These are phyloP conservation scores for Lachnellula hyalina DNA, from an alignment of 2,329 filamentous ascomycete species.

Conservation along the genomic window DNA sequence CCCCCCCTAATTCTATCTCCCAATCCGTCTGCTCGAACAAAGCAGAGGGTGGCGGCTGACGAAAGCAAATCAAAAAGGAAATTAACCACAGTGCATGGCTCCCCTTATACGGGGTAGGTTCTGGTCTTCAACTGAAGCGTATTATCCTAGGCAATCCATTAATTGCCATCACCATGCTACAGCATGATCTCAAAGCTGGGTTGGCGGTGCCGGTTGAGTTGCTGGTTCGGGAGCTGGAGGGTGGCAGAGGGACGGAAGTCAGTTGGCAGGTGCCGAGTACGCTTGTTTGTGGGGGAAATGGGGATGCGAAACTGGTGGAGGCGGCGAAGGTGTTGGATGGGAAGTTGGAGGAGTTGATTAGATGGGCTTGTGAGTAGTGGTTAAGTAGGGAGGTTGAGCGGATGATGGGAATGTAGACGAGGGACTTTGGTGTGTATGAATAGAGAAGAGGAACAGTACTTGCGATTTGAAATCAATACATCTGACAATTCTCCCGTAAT, in stretches of 20 bases:
- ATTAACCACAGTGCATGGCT: slow-evolving; percentile 21
- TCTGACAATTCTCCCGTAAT: not conserved
- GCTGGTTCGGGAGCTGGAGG: slow-evolving; percentile 13
- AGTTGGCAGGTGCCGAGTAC: slow-evolving; percentile 18
- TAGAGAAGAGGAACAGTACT: not conserved
- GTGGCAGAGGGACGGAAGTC: slow-evolving; percentile 14
- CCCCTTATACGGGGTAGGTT: slow-evolving; percentile 14
- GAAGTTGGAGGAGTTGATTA: slow-evolving; percentile 14
- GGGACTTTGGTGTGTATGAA: not conserved
- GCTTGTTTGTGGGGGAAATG: slow-evolving; percentile 13
- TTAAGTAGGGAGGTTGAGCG: not conserved
- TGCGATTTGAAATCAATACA: not conserved
- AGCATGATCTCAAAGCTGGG: slow-evolving; percentile 14
- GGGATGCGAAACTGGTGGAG: slow-evolving; percentile 5
- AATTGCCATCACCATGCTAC: slow-evolving; percentile 22
- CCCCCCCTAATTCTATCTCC: not conserved
- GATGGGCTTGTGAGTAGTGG: slow-evolving; percentile 1
- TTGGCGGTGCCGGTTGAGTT: slow-evolving; percentile 22
- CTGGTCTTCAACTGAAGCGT: slow-evolving; percentile 11
- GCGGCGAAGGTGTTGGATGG: slow-evolving; percentile 14
- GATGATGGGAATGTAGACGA: not conserved
- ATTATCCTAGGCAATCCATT: slow-evolving; percentile 24
- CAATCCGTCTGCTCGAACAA: not conserved
- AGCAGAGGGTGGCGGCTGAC: not conserved
- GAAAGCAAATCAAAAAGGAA: slow-evolving; percentile 9